phyloP scores from a whole-genome alignment of 163 green algal species.

The Prototheca cutis region DNA sequence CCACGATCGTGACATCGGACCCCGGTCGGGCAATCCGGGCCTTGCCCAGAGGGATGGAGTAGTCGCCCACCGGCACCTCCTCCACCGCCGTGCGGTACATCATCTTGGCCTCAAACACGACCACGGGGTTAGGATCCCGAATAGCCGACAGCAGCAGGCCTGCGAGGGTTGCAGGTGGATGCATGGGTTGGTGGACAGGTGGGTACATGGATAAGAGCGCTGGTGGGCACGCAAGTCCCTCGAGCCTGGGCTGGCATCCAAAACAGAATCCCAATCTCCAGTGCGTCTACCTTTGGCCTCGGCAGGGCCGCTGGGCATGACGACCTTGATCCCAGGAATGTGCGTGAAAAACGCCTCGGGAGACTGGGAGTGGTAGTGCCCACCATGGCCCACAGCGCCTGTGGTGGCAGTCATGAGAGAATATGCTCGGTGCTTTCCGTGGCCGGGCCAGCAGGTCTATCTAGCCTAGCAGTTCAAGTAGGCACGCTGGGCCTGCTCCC shows the following conservation, averaged over 20 bases:
- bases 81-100: slow-evolving; percentile 45
- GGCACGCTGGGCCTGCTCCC: too few species aligned
- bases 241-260: too few species aligned
- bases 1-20: slow-evolving; percentile 78
- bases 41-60: slow-evolving; percentile 59
- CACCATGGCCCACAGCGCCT: slow-evolving; percentile 78
- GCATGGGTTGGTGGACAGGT: neutral
- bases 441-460: too few species aligned
- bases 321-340: slow-evolving; percentile 57
- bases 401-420: too few species aligned
- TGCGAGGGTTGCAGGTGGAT: slow-evolving; percentile 8
- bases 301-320: slow-evolving; percentile 54
- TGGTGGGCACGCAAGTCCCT: too few species aligned
- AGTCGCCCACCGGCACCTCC: slow-evolving; percentile 45
- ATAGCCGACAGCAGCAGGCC: slow-evolving; percentile 75
- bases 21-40: slow-evolving; percentile 51
- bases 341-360: slow-evolving; percentile 86
- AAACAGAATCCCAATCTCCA: too few species aligned
- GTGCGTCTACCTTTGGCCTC: slow-evolving; percentile 58
- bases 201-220: neutral
- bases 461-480: too few species aligned
- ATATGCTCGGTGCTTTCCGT: too few species aligned
- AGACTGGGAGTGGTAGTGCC: slow-evolving; percentile 87
- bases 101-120: slow-evolving; percentile 94
- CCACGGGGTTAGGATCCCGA: slow-evolving; percentile 61